phyloP scores from a whole-genome alignment of 108 stramenopile species.

The Bacterosira constricta region DNA sequence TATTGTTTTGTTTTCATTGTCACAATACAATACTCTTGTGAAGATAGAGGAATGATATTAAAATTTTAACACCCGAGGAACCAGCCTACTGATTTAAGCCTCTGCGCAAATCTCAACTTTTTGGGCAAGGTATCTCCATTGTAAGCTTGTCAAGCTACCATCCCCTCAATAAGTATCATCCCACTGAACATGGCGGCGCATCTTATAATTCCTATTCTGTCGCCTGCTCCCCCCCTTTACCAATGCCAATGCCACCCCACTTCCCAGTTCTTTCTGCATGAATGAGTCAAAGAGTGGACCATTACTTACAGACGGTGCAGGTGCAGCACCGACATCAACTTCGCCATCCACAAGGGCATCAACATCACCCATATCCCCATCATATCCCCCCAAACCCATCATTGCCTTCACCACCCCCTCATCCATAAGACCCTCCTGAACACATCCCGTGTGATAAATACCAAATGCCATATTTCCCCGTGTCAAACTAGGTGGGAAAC shows the following conservation, averaged over 20 bases:
- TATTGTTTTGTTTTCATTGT: no score
- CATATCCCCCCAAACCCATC: slow-evolving; percentile 43
- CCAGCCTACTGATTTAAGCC: no score
- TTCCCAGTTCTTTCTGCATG: slow-evolving; percentile 44
- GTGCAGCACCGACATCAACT: background rate
- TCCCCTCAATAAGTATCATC: slow-evolving; percentile 36
- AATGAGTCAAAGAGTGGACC: slow-evolving; percentile 50
- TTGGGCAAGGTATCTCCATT: no score
- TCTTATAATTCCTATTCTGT: slow-evolving; percentile 49
- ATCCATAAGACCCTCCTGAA: slow-evolving; percentile 63
- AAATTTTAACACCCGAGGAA: background rate
- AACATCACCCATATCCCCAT: background rate
- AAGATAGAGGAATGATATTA: no score
- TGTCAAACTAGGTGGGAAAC: slow-evolving; percentile 58
- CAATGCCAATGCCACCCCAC: slow-evolving; percentile 25
- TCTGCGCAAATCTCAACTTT: no score
- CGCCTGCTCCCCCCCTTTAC: slow-evolving; percentile 40
- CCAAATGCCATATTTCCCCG: slow-evolving; percentile 74
- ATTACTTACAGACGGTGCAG: slow-evolving; percentile 39
- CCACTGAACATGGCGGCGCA: slow-evolving; percentile 51
- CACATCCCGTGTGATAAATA: slow-evolving; percentile 59
- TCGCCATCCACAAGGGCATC: background rate
- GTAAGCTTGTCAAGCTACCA: no score
- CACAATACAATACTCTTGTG: no score
- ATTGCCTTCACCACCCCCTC: slow-evolving; percentile 51